These are phyloP conservation scores for Sphaerulina musiva DNA, from an alignment of 2,329 filamentous ascomycete genomes.

Conservation along the genomic window DNA sequence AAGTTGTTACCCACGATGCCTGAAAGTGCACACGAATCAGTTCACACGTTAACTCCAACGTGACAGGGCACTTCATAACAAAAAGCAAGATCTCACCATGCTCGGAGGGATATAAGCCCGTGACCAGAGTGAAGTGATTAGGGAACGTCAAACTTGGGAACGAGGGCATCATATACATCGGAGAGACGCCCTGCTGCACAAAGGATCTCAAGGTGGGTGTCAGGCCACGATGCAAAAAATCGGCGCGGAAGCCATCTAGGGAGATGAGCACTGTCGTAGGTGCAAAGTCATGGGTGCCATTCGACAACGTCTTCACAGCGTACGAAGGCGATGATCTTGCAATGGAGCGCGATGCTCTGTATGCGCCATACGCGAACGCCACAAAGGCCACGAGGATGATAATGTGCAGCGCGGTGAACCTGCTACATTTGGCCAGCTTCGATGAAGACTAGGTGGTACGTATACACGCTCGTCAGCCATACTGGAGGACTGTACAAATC, in stretches of 20 bases:
- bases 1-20: conserved; percentile 83
- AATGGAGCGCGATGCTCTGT: conserved; percentile 44
- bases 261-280: conserved; percentile 92
- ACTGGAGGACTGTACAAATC: neutral
- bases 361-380: conserved; percentile 51
- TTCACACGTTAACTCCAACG: neutral
- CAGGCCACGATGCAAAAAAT: conserved; percentile 76
- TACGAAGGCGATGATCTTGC: conserved; percentile 7
- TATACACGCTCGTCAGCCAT: conserved; percentile 1
- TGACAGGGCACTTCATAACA: neutral
- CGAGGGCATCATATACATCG: conserved; percentile 80
- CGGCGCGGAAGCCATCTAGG: conserved; percentile 89
- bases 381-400: conserved; percentile 49
- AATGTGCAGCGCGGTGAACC: conserved; percentile 38
- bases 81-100: conserved; percentile 52
- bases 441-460: conserved; percentile 25
- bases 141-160: conserved; percentile 97
- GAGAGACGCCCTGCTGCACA: conserved; percentile 76
- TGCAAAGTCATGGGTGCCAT: conserved; percentile 82
- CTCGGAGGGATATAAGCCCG: conserved; percentile 83
- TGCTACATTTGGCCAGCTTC: conserved; percentile 32
- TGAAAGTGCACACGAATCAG: neutral
- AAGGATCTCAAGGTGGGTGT: conserved; percentile 78
- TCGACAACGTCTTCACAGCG: conserved; percentile 45
- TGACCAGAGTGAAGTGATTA: conserved; percentile 86